phyloP scores from a whole-genome alignment of 208 protist species.

The Acanthamoeba castellanii region DNA sequence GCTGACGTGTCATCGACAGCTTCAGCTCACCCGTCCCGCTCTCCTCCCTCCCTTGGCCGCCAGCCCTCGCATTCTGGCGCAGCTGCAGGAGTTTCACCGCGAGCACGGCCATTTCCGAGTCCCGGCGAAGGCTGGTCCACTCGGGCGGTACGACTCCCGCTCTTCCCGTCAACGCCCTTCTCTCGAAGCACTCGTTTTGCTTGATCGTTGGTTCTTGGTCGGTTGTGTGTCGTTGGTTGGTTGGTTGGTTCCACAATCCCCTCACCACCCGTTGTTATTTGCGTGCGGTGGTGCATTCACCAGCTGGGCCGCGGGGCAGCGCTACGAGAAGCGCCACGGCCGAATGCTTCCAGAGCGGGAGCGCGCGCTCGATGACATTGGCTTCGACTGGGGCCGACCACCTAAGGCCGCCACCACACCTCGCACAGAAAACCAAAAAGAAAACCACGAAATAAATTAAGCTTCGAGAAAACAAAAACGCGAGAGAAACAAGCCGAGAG shows the following conservation, averaged over 20 bases:
- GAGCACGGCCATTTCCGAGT: background rate
- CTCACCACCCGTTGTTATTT: too few relatives aligned
- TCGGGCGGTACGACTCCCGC: too few relatives aligned
- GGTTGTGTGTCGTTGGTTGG: too few relatives aligned
- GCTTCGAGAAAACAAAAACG: too few relatives aligned
- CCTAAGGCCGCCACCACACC: too few relatives aligned
- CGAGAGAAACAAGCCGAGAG: too few relatives aligned
- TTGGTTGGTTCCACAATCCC: too few relatives aligned
- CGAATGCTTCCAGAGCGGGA: background rate
- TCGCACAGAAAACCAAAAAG: background rate
- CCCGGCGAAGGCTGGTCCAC: background rate
- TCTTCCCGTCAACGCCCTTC: too few relatives aligned
- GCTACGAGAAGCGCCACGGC: background rate
- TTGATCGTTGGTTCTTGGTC: too few relatives aligned
- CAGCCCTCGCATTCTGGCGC: background rate
- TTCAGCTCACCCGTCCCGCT: background rate
- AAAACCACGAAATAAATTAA: background rate
- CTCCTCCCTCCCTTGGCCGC: background rate
- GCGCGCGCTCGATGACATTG: background rate
- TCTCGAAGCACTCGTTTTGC: too few relatives aligned
- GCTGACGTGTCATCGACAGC: background rate
- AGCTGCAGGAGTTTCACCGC: background rate
- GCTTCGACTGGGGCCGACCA: background rate
- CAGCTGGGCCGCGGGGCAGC: background rate
- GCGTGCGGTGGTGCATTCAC: background rate